Evolutionary conservation across 768 basidiomycete genomes (phyloP).

Genomic region (Termitomyces sp.): DNA sequence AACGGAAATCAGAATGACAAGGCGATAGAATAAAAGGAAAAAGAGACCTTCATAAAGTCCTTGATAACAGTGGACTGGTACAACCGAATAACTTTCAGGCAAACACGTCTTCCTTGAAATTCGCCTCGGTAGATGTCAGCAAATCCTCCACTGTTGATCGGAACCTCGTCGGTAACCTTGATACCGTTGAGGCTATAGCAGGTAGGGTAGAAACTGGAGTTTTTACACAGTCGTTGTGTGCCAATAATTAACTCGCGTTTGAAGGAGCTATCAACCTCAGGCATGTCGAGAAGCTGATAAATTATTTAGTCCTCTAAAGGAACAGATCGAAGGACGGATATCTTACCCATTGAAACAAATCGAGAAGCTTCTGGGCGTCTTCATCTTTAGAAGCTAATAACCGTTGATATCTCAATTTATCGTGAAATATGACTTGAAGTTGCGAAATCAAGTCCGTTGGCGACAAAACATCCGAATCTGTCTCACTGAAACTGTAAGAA

Average conservation of each 20-base stretch:
- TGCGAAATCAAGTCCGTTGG: background rate
- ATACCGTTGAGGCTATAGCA: background rate
- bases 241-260: background rate
- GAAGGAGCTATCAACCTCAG: background rate
- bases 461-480: background rate
- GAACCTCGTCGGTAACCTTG: background rate
- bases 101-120: background rate
- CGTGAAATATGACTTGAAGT: background rate
- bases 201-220: background rate
- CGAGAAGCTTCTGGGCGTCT: slow-evolving; percentile 2
- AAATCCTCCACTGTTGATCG: background rate
- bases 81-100: background rate
- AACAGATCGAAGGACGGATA: background rate
- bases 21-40: background rate
- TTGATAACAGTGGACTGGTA: background rate
- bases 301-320: background rate
- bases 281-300: background rate
- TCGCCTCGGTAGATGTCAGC: background rate
- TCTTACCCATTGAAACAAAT: slow-evolving; percentile 1
- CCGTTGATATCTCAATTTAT: background rate
- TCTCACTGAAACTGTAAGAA: background rate
- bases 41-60: background rate
- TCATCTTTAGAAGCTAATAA: background rate
- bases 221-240: background rate
- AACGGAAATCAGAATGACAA: background rate